These are phyloP conservation scores for Coelastrella sp. DNA, from an alignment of 139 green algal genomes.

Conservation along the genomic window DNA sequence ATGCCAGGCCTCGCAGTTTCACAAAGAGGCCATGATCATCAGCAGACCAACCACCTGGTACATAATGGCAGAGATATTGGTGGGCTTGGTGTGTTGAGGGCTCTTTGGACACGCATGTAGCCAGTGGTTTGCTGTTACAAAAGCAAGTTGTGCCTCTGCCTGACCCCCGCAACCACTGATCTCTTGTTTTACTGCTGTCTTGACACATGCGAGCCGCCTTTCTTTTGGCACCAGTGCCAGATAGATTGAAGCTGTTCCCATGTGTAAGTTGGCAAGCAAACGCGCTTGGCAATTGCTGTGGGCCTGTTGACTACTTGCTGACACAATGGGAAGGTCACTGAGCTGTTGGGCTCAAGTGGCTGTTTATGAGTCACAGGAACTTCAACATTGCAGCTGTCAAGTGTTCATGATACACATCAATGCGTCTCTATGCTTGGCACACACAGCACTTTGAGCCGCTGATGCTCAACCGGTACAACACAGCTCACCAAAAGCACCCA, in stretches of 20 bases:
- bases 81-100: background rate
- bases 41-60: conserved; percentile 24
- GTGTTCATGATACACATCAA: too few species aligned
- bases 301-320: too few species aligned
- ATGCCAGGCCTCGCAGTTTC: conserved; percentile 5
- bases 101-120: background rate
- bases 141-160: background rate
- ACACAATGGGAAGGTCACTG: too few species aligned
- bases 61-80: background rate
- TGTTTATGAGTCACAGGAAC: too few species aligned
- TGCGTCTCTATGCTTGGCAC: too few species aligned
- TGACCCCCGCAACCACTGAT: background rate
- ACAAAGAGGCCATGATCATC: conserved; percentile 34
- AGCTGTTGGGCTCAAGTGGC: too few species aligned
- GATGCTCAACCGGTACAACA: too few species aligned
- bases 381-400: too few species aligned
- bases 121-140: background rate
- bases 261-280: too few species aligned
- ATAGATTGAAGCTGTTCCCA: background rate
- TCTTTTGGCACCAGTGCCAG: background rate
- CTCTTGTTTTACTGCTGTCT: too few species aligned
- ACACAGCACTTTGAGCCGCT: too few species aligned
- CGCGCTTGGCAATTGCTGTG: too few species aligned
- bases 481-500: background rate
- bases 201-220: background rate